These are phyloP conservation scores for Chaetomium cochliodes DNA, from an alignment of 495 filamentous ascomycete genomes.

Conservation along the genomic window DNA sequence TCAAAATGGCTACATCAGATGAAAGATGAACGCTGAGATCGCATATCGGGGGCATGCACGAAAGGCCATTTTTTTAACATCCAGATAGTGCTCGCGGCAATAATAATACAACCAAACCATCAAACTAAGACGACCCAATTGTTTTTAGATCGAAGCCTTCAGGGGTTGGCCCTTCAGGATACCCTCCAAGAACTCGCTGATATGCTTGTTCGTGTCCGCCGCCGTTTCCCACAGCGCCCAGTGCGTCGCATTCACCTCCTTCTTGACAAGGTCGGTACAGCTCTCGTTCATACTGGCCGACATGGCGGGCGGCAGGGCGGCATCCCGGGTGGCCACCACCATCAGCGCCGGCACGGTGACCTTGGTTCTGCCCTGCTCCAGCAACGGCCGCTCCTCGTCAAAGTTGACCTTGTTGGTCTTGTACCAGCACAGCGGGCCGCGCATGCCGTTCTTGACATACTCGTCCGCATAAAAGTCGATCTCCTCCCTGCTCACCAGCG, in stretches of 20 bases:
- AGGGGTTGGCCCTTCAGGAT: constrained; percentile 23
- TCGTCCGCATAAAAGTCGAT: constrained; percentile 72
- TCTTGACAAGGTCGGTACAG: constrained; percentile 59
- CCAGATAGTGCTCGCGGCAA: neutral
- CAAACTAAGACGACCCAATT: neutral
- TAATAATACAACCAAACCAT: neutral
- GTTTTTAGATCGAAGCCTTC: constrained; percentile 31
- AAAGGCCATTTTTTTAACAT: neutral
- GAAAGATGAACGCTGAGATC: no score
- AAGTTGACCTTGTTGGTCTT: constrained; percentile 67
- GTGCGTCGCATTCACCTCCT: constrained; percentile 61
- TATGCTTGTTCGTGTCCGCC: constrained; percentile 46
- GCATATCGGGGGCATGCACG: no score
- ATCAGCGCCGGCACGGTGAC: constrained; percentile 71
- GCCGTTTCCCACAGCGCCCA: constrained; percentile 70
- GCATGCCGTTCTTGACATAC: constrained; percentile 67
- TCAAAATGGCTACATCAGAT: no score
- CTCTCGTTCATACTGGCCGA: constrained; percentile 63
- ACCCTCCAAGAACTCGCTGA: constrained; percentile 40
- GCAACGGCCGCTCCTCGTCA: constrained; percentile 64
- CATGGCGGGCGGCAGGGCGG: constrained; percentile 64
- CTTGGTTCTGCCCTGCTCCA: constrained; percentile 31
- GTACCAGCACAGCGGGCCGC: constrained; percentile 87
- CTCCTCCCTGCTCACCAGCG: constrained; percentile 64
- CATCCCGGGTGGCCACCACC: constrained; percentile 67